These are phyloP conservation scores for Russula dissimulans DNA, from an alignment of 768 basidiomycete genomes.

Conservation along the genomic window DNA sequence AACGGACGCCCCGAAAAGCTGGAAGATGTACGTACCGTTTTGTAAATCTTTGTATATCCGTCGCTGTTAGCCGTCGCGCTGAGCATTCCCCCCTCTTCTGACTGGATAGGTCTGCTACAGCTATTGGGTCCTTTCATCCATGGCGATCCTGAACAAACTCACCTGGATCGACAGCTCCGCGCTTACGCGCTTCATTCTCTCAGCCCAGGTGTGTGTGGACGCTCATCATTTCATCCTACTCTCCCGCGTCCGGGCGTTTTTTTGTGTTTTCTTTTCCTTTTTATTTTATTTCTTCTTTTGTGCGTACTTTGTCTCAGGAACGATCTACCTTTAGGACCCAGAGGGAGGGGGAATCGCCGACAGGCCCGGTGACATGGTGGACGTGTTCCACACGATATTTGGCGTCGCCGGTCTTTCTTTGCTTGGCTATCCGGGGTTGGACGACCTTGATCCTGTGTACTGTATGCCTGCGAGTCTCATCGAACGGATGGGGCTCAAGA, in stretches of 20 bases:
- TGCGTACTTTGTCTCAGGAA: background rate
- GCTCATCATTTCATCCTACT: background rate
- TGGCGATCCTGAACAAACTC: conserved; percentile 76
- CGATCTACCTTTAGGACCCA: conserved; percentile 47
- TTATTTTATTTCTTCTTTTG: background rate
- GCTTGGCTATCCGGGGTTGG: conserved; percentile 75
- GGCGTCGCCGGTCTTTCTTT: conserved; percentile 82
- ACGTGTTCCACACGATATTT: conserved; percentile 96
- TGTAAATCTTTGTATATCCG: background rate
- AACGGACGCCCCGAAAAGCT: conserved; percentile 98
- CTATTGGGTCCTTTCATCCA: conserved; percentile 87
- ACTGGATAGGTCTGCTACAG: conserved; percentile 85
- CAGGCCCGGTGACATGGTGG: conserved; percentile 84
- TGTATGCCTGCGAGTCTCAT: conserved; percentile 86
- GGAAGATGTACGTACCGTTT: conserved; percentile 65
- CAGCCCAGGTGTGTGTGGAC: conserved; percentile 57
- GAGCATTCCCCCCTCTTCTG: background rate
- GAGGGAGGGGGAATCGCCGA: conserved; percentile 93
- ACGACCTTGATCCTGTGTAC: conserved; percentile 88
- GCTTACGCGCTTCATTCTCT: conserved; percentile 73
- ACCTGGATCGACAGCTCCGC: conserved; percentile 84
- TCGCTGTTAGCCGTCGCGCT: background rate
- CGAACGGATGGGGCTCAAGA: conserved; percentile 57
- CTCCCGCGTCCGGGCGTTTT: too few species aligned
- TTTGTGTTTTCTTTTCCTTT: background rate